phyloP scores from a whole-genome alignment of 345 rosid species.

The Brassica cretica region DNA sequence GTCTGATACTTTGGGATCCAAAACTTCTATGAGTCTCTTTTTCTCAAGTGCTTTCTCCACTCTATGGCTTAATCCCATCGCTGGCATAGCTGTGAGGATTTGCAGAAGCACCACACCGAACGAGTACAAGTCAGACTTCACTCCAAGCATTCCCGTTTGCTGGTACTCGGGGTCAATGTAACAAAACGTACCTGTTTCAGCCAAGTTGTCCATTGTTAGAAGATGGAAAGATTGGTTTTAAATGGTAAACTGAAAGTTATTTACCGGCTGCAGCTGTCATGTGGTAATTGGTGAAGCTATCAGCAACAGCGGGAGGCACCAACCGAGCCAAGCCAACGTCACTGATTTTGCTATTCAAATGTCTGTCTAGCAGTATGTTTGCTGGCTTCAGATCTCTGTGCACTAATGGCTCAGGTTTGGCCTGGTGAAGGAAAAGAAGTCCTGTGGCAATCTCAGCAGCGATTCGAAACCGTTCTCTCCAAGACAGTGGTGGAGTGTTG shows the following conservation, averaged over 20 bases:
- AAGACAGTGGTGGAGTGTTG: constrained; percentile 62
- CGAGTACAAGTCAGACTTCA: constrained; percentile 81
- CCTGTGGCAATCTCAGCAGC: constrained; percentile 77
- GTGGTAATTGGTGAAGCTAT: constrained; percentile 48
- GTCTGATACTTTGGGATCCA: constrained; percentile 66
- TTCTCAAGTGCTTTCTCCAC: constrained; percentile 65
- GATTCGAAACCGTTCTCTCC: constrained; percentile 66
- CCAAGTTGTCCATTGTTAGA: constrained; percentile 10
- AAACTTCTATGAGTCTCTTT: constrained; percentile 49
- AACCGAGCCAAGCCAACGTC: constrained; percentile 82
- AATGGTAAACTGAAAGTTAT: neutral
- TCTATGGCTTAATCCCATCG: constrained; percentile 64
- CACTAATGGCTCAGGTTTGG: constrained; percentile 82
- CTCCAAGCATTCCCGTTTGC: constrained; percentile 81
- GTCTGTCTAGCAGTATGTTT: constrained; percentile 69
- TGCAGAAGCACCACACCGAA: constrained; percentile 79
- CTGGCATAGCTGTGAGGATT: constrained; percentile 65
- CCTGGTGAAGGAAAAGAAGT: constrained; percentile 78
- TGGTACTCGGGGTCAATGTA: constrained; percentile 91
- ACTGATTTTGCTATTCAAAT: constrained; percentile 62
- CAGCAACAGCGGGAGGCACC: constrained; percentile 58
- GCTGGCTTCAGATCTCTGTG: constrained; percentile 94
- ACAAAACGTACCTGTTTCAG: constrained; percentile 59
- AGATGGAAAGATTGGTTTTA: constrained; percentile 10
- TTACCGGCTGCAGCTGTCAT: constrained; percentile 80